These are phyloP conservation scores for Rugiboletus extremiorientalis DNA, from an alignment of 1,284 basidiomycete species.

Conservation along the genomic window DNA sequence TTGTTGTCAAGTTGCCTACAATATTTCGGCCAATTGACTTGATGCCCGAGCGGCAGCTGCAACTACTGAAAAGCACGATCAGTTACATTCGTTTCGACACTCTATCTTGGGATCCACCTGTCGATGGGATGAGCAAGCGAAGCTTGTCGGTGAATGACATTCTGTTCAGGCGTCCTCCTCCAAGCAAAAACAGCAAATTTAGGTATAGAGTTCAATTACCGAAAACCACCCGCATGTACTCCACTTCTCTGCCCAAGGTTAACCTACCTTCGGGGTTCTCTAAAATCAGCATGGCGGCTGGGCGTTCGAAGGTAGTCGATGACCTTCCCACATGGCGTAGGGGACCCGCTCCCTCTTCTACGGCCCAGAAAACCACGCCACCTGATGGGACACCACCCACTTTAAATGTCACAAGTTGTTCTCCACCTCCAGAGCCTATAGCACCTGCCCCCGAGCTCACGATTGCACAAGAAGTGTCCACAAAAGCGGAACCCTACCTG, in stretches of 20 bases:
- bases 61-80: slow-evolving; percentile 39
- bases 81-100: slow-evolving; percentile 60
- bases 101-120: slow-evolving; percentile 74
- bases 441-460: slow-evolving; percentile 5
- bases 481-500: slow-evolving; percentile 20
- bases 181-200: slow-evolving; percentile 42
- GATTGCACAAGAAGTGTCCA: slow-evolving; percentile 8
- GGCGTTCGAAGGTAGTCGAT: slow-evolving; percentile 49
- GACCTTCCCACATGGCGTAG: slow-evolving; percentile 62
- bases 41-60: slow-evolving; percentile 47
- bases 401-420: slow-evolving; percentile 32
- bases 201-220: slow-evolving; percentile 61
- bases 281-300: slow-evolving; percentile 38
- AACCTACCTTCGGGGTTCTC: slow-evolving; percentile 42
- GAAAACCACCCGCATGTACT: slow-evolving; percentile 22
- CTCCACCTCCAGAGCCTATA: slow-evolving; percentile 23
- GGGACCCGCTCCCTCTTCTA: slow-evolving; percentile 20
- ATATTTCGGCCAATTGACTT: slow-evolving; percentile 42
- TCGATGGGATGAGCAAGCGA: slow-evolving; percentile 60
- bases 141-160: slow-evolving; percentile 71
- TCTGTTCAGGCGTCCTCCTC: slow-evolving; percentile 54
- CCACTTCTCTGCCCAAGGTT: slow-evolving; percentile 38
- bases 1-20: slow-evolving; percentile 58
- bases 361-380: slow-evolving; percentile 2
- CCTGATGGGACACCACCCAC: slow-evolving; percentile 16